Percentiles rank a stretch among this genome's conserved stretches.
Evolutionary conservation across 176 grass and related monocot genomes (phyloP).

Genomic region (Oryza officinalis): DNA sequence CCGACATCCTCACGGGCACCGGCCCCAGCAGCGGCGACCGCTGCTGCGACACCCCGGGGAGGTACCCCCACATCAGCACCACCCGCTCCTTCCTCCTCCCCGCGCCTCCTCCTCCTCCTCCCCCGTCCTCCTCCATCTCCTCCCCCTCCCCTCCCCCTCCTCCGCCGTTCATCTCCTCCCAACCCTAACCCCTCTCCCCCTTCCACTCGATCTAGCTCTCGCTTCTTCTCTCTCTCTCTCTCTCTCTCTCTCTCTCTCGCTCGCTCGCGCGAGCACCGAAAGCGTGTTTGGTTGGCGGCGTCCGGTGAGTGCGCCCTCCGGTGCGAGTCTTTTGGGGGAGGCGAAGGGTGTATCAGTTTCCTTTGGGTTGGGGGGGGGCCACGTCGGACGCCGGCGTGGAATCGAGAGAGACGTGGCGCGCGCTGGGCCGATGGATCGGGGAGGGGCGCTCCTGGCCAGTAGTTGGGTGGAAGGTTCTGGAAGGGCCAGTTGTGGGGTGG

Average conservation of each 20-base stretch:
- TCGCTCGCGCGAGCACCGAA: conserved; percentile 16
- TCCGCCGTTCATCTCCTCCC: conserved; percentile 57
- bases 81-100: conserved; percentile 52
- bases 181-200: background rate
- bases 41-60: conserved; percentile 88
- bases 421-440: conserved; percentile 44
- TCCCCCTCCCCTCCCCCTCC: conserved; percentile 46
- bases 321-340: background rate
- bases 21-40: conserved; percentile 87
- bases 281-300: conserved; percentile 32
- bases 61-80: conserved; percentile 99
- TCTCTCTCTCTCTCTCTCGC: conserved; percentile 17
- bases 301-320: background rate
- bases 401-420: conserved; percentile 34
- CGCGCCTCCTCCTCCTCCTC: background rate
- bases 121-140: conserved; percentile 46
- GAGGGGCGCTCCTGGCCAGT: conserved; percentile 54
- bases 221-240: background rate
- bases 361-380: conserved; percentile 43
- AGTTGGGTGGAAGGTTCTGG: conserved; percentile 76
- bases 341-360: conserved; percentile 77
- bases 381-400: conserved; percentile 62
- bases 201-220: background rate
- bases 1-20: conserved; percentile 60
- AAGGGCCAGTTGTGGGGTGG: conserved; percentile 46